These are phyloP conservation scores for Haplosporangium sp. DNA, from an alignment of 371 early-diverging fungal genomes.

Conservation along the genomic window DNA sequence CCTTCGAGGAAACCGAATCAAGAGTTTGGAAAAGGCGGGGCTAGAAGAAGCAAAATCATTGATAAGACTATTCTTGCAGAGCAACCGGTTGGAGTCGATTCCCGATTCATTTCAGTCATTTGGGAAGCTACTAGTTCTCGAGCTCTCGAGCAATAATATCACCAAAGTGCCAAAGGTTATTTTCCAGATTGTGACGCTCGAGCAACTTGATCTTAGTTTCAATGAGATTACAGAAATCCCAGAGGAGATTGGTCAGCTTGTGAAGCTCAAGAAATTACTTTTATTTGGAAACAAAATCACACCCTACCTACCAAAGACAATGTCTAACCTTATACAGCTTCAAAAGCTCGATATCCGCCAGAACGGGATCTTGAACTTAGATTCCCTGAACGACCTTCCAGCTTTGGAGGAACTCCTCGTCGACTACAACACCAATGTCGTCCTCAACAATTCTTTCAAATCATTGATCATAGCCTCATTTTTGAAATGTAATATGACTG, in stretches of 20 bases:
- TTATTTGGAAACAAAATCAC: conserved; percentile 81
- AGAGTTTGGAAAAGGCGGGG: conserved; percentile 66
- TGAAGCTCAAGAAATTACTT: conserved; percentile 70
- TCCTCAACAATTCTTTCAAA: conserved; percentile 59
- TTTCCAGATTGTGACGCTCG: conserved; percentile 70
- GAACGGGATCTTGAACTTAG: conserved; percentile 76
- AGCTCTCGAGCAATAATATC: conserved; percentile 87
- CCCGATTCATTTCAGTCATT: conserved; percentile 71
- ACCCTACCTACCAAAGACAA: conserved; percentile 74
- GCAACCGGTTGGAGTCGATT: conserved; percentile 77
- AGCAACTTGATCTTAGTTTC: conserved; percentile 84
- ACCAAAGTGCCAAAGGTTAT: conserved; percentile 72
- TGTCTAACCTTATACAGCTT: conserved; percentile 72
- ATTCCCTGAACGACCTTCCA: conserved; percentile 67
- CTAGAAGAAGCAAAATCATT: conserved; percentile 70
- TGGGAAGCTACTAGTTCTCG: conserved; percentile 68
- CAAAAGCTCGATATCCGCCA: conserved; percentile 82
- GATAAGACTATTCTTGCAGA: conserved; percentile 71
- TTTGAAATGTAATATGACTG: conserved; percentile 70
- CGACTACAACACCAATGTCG: conserved; percentile 76
- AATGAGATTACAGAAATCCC: conserved; percentile 85
- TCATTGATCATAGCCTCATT: conserved; percentile 60
- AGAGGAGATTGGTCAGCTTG: conserved; percentile 77
- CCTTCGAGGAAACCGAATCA: conserved; percentile 81
- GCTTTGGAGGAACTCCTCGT: conserved; percentile 72